phyloP scores from a whole-genome alignment of 1,284 basidiomycete genomes.

The Ceratobasidium sp. region DNA sequence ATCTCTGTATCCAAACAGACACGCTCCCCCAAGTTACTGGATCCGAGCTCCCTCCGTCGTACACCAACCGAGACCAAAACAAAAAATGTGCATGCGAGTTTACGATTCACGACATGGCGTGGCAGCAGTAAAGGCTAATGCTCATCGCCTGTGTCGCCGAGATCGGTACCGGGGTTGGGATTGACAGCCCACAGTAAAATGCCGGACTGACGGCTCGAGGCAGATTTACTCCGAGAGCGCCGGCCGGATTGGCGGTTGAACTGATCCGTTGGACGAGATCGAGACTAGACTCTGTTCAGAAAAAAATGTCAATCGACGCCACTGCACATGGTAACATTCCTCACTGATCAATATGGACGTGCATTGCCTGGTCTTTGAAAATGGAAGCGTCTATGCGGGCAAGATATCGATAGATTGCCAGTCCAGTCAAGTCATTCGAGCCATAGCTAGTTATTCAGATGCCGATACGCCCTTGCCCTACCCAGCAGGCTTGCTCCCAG shows the following conservation, averaged over 20 bases:
- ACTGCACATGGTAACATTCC: not conserved
- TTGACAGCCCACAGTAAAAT: too few relatives aligned
- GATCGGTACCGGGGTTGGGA: not conserved
- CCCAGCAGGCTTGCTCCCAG: too few relatives aligned
- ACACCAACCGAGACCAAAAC: too few relatives aligned
- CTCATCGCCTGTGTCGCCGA: not conserved
- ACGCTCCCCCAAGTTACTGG: too few relatives aligned
- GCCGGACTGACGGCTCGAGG: conserved; percentile 14
- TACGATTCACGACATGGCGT: not conserved
- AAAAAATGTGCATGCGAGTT: not conserved
- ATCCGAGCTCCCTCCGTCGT: too few relatives aligned
- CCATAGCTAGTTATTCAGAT: not conserved
- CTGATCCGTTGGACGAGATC: not conserved
- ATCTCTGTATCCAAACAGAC: too few relatives aligned
- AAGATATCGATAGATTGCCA: not conserved
- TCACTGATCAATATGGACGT: not conserved
- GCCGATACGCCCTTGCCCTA: not conserved
- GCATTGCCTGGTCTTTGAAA: not conserved
- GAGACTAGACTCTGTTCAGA: conserved; percentile 7
- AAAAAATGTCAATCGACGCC: not conserved
- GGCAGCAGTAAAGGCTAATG: not conserved
- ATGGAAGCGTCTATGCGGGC: not conserved
- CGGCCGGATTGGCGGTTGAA: too few relatives aligned
- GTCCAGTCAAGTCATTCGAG: not conserved
- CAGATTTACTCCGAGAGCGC: not conserved